These are phyloP conservation scores for Tolypocladium capitatum DNA, from an alignment of 2,329 filamentous ascomycete genomes.

Conservation along the genomic window DNA sequence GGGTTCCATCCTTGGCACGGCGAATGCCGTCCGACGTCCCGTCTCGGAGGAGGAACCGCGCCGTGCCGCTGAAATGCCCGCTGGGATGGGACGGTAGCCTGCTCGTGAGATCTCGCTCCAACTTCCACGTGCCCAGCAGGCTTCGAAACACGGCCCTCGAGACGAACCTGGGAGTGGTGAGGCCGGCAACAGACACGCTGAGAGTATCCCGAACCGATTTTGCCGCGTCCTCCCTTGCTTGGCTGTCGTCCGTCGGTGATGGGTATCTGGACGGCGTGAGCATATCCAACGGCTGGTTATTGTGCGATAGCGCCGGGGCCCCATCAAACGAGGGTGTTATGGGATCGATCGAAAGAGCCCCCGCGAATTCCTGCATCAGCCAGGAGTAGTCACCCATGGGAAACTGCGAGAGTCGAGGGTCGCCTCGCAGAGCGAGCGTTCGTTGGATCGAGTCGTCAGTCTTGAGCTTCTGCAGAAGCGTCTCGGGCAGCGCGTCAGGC, in stretches of 20 bases:
- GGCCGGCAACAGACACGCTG: conserved; percentile 24
- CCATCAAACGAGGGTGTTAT: conserved; percentile 19
- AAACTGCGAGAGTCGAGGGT: conserved; percentile 50
- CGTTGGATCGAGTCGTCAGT: conserved; percentile 30
- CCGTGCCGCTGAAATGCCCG: conserved; percentile 51
- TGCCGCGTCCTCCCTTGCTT: conserved; percentile 24
- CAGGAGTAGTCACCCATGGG: conserved; percentile 75
- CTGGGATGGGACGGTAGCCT: conserved; percentile 44
- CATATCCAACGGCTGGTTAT: conserved; percentile 34
- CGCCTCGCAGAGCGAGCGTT: conserved; percentile 36
- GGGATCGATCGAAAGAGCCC: conserved; percentile 37
- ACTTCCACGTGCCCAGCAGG: conserved; percentile 55
- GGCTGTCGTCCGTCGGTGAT: conserved; percentile 20
- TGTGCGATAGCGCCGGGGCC: conserved; percentile 22
- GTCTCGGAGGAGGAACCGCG: conserved; percentile 48
- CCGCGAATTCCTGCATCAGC: conserved; percentile 57
- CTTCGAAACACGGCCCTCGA: conserved; percentile 56
- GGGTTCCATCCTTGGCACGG: conserved; percentile 11
- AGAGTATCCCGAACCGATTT: conserved; percentile 33
- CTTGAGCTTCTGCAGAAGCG: conserved; percentile 26
- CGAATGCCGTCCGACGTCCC: conserved; percentile 41
- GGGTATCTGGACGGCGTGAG: conserved; percentile 44
- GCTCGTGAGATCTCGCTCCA: conserved; percentile 44
- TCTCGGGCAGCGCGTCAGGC: conserved; percentile 9
- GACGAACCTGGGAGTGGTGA: conserved; percentile 38